These are phyloP conservation scores for Phaeoacremonium minimum DNA, from an alignment of 2,329 filamentous ascomycete genomes.

Conservation along the genomic window DNA sequence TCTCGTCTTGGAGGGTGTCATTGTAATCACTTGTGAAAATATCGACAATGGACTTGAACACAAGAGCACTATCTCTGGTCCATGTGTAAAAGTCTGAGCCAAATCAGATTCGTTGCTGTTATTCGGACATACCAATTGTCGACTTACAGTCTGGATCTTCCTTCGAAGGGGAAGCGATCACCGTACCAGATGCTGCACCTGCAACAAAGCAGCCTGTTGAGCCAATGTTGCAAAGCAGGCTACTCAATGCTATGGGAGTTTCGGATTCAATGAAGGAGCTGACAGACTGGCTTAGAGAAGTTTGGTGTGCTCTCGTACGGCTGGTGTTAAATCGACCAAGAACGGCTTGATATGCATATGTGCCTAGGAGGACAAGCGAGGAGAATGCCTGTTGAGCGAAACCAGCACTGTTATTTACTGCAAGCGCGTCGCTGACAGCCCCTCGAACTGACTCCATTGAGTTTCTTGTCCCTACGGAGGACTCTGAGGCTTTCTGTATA, in stretches of 20 bases:
- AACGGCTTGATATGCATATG: slow-evolving; percentile 45
- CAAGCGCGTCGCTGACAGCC: too few species aligned
- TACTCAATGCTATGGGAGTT: slow-evolving; percentile 43
- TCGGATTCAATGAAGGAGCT: slow-evolving; percentile 50
- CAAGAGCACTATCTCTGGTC: slow-evolving; percentile 70
- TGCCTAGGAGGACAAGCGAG: slow-evolving; percentile 45
- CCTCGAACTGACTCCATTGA: too few species aligned
- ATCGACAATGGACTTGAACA: slow-evolving; percentile 66
- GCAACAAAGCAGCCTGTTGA: slow-evolving; percentile 43
- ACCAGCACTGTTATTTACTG: too few species aligned
- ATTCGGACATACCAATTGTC: slow-evolving; percentile 6
- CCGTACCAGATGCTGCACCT: slow-evolving; percentile 44
- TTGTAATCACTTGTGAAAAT: slow-evolving; percentile 58
- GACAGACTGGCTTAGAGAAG: slow-evolving; percentile 41
- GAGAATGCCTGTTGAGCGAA: slow-evolving; percentile 45
- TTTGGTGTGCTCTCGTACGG: slow-evolving; percentile 22
- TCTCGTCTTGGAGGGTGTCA: slow-evolving; percentile 49
- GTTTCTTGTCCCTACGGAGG: too few species aligned
- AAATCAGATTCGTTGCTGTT: too few species aligned
- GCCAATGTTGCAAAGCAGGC: slow-evolving; percentile 58
- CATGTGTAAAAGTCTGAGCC: slow-evolving; percentile 73
- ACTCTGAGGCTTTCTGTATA: too few species aligned
- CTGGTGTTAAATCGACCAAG: slow-evolving; percentile 37
- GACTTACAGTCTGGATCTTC: slow-evolving; percentile 50
- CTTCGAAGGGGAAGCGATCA: slow-evolving; percentile 54